phyloP scores from a whole-genome alignment of 1,284 basidiomycete genomes.

The Malassezia caprae region DNA sequence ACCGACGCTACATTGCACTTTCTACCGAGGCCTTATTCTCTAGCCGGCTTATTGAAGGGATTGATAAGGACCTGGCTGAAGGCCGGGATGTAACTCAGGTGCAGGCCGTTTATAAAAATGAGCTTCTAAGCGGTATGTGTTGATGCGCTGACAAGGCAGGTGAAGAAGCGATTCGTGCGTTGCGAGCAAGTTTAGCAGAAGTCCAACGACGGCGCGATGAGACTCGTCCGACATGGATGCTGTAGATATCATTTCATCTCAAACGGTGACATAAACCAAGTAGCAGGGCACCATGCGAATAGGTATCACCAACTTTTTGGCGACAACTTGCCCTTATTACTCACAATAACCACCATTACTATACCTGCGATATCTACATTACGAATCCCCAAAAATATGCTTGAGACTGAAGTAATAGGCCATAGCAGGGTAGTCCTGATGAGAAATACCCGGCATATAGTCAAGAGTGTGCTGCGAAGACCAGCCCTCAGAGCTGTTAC shows the following conservation, averaged over 20 bases:
- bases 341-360: too few relatives aligned
- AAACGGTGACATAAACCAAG: not conserved
- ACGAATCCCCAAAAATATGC: not conserved
- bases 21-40: conserved; percentile 8
- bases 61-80: not conserved
- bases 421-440: conserved; percentile 32
- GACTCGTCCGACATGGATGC: conserved; percentile 4
- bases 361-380: not conserved
- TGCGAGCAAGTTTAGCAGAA: conserved; percentile 4
- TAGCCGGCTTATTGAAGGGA: conserved; percentile 2
- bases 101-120: conserved; percentile 3
- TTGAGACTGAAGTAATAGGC: conserved; percentile 5
- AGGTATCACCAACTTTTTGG: too few relatives aligned
- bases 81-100: conserved; percentile 5
- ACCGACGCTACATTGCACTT: conserved; percentile 13
- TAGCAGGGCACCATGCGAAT: too few relatives aligned
- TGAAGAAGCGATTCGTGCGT: conserved; percentile 7
- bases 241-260: not conserved
- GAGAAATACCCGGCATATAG: conserved; percentile 32
- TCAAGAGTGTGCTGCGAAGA: conserved; percentile 27
- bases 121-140: conserved; percentile 1
- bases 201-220: conserved; percentile 3
- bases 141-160: not conserved
- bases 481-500: conserved; percentile 17
- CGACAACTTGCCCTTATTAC: too few relatives aligned